Evolutionary conservation across 805 yeast species (phyloP).

Genomic region (Suhomyces faveliae): DNA sequence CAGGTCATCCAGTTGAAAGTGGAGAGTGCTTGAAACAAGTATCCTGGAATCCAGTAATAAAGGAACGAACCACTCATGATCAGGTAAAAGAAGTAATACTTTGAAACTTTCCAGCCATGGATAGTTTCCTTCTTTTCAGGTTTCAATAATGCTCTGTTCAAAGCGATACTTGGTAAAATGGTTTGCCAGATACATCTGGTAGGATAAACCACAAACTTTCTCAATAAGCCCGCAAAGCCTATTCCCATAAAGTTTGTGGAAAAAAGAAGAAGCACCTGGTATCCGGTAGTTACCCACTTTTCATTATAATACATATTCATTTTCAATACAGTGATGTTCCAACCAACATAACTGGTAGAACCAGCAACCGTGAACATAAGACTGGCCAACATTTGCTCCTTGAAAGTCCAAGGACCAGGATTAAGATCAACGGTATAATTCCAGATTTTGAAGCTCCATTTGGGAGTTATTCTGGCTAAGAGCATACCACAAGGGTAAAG

Average conservation of each 20-base stretch:
- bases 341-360: constrained; percentile 31
- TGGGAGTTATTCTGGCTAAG: constrained; percentile 13
- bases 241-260: constrained; percentile 17
- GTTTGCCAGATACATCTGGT: constrained; percentile 16
- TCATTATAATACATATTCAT: constrained; percentile 11
- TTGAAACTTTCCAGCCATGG: constrained; percentile 24
- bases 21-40: constrained; percentile 41
- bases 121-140: constrained; percentile 23
- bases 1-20: constrained; percentile 57
- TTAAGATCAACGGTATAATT: constrained; percentile 12
- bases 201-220: constrained; percentile 19
- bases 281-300: constrained; percentile 17
- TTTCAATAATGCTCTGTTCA: constrained; percentile 46
- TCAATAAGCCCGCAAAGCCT: constrained; percentile 16
- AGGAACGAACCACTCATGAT: constrained; percentile 28
- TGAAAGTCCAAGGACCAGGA: constrained; percentile 33
- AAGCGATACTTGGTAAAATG: constrained; percentile 44
- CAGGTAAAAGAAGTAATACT: constrained; percentile 30
- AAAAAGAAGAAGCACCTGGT: constrained; percentile 14
- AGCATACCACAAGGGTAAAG: constrained; percentile 18
- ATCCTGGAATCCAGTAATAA: constrained; percentile 48
- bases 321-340: constrained; percentile 10
- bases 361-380: constrained; percentile 16
- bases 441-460: constrained; percentile 17
- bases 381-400: constrained; percentile 9